These are phyloP conservation scores for Amaranthus palmeri DNA, from an alignment of 148 eudicot genomes.

Conservation along the genomic window DNA sequence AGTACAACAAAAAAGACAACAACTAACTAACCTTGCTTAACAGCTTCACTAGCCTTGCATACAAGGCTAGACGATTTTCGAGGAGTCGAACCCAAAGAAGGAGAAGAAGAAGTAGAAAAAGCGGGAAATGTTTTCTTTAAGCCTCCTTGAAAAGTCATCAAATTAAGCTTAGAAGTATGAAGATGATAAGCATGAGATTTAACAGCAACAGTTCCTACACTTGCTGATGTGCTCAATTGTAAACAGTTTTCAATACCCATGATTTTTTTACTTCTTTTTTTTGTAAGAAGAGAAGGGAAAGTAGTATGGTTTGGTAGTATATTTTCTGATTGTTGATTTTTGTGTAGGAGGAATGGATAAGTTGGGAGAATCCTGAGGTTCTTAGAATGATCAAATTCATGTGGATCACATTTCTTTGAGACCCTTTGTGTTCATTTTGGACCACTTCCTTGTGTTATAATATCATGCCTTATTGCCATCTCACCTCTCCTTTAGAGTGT, in stretches of 20 bases:
- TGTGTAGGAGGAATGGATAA: constrained; percentile 22
- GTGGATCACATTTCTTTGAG: constrained; percentile 26
- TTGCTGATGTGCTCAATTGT: constrained; percentile 30
- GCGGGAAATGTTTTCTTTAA: constrained; percentile 17
- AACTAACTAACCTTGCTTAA: constrained; percentile 36
- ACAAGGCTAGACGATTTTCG: constrained; percentile 31
- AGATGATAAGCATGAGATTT: constrained; percentile 14
- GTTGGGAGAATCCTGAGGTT: constrained; percentile 19
- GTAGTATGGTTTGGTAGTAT: too few relatives aligned
- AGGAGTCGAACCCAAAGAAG: constrained; percentile 15
- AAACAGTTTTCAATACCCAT: constrained; percentile 31
- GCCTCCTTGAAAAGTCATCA: constrained; percentile 28
- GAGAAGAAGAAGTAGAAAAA: constrained; percentile 19
- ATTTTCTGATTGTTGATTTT: background rate
- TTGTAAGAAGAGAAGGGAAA: background rate
- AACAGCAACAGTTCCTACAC: constrained; percentile 22
- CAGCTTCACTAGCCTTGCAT: constrained; percentile 52
- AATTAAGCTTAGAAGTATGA: constrained; percentile 10
- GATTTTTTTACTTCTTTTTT: background rate
- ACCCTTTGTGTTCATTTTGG: background rate
- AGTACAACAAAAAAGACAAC: too few relatives aligned
- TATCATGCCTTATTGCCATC: too few relatives aligned
- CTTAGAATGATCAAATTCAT: constrained; percentile 27
- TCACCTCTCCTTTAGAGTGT: too few relatives aligned
- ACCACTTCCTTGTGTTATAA: constrained; percentile 17